Base-by-base conservation (phyloP, 345 rosid genomes). In the Syzygium grande region DNA sequence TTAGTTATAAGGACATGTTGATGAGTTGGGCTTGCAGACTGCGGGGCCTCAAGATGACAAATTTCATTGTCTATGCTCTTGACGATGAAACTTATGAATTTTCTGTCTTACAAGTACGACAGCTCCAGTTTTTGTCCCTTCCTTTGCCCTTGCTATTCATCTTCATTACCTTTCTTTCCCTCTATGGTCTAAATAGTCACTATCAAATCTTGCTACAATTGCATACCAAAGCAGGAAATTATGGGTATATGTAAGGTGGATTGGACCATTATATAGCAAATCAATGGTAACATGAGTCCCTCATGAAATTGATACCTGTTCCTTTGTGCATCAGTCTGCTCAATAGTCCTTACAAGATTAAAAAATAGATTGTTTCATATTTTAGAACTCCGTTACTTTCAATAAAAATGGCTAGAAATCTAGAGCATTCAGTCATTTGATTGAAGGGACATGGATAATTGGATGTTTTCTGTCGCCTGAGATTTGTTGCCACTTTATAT, bases 11-110 rank as follows among this genome's bases (percentile, higher is more conserved):
- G 91, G 99, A 96, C 90, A 94, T 96, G 99, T 80, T 96, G 90
- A 96, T 98, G 99, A 98, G 96, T 92, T 96, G 99, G 99, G 96
- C 91, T 52, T 96, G 99, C 94, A 95, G 99, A 88, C 89, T 96
- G 89, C 96, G 96, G 87, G 91, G n/a, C 88, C 97, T 96, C 22
- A 85, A 56, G 85, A 92, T 96, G 87, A 91, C 95, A 51, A 98
- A 98, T 90, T 98, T 95, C 90, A 83, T 96, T 83, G 93, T 98
- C 2, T 96, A 95, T 91, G 98, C 99, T 85, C 98, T 96, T 89
- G 99, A 98, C 91, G 92, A 88, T 0, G 95, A 96, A 92, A 98
- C 97, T 55, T 96, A 93, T 89, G 93, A 92, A 89, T 95, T 95
- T 90, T 89, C 98, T 25, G 58, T 95, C 51, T 85, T 96, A 87